These are phyloP conservation scores for Lichenothelia convexa DNA, from an alignment of 495 filamentous ascomycete genomes.

Conservation along the genomic window DNA sequence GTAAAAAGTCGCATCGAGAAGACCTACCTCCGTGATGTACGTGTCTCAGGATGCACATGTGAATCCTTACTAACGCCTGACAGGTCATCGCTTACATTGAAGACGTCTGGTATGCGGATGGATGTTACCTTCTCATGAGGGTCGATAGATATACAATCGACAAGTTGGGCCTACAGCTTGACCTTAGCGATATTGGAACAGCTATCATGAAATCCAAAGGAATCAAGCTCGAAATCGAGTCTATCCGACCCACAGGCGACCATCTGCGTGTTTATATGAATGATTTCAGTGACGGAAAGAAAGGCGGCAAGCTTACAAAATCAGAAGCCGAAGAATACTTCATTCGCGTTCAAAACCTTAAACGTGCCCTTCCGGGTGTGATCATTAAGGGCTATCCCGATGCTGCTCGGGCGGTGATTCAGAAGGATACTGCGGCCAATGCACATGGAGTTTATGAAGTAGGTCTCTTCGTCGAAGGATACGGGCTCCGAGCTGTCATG, in stretches of 20 bases:
- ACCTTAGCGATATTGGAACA: conserved; percentile 42
- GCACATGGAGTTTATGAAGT: conserved; percentile 29
- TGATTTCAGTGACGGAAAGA: conserved; percentile 5
- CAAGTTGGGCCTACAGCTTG: conserved; percentile 61
- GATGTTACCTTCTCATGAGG: conserved; percentile 51
- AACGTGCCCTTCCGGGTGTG: conserved; percentile 60
- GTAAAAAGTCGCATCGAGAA: conserved; percentile 88
- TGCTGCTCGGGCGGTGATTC: conserved; percentile 74
- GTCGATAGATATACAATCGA: conserved; percentile 62
- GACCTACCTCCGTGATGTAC: conserved; percentile 52
- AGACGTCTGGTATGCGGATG: conserved; percentile 61
- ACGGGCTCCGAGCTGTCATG: conserved; percentile 77
- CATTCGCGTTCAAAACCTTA: conserved; percentile 64
- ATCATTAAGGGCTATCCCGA: conserved; percentile 75
- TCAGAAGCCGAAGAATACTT: conserved; percentile 43
- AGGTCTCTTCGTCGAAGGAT: conserved; percentile 73
- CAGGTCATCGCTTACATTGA: conserved; percentile 59
- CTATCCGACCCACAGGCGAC: conserved; percentile 28
- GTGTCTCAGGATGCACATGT: conserved; percentile 1
- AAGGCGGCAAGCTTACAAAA: conserved; percentile 10
- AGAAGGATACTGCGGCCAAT: conserved; percentile 43
- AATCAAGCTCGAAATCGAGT: conserved; percentile 41
- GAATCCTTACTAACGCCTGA: conserved; percentile 19
- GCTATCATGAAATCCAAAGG: conserved; percentile 65
- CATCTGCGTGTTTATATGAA: conserved; percentile 35